phyloP scores from a whole-genome alignment of 345 rosid genomes.

The Cardamine chenopodiifolia region DNA sequence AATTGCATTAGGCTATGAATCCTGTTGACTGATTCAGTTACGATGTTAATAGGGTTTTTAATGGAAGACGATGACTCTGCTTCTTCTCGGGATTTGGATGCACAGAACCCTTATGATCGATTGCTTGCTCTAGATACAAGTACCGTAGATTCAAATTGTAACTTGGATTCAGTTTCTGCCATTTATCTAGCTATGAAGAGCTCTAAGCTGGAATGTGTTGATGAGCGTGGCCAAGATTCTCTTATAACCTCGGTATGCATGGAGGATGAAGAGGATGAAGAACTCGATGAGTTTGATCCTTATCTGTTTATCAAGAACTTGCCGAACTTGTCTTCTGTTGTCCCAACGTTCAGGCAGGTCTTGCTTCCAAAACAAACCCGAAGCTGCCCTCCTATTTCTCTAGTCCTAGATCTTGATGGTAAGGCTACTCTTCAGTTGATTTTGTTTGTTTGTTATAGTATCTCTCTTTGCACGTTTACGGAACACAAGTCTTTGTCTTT shows the following conservation, averaged over 20 bases:
- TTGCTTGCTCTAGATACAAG: slow-evolving; percentile 48
- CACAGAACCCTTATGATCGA: slow-evolving; percentile 42
- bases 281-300: slow-evolving; percentile 91
- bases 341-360: slow-evolving; percentile 82
- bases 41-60: slow-evolving; percentile 33
- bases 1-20: not conserved
- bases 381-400: slow-evolving; percentile 93
- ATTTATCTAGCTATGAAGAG: slow-evolving; percentile 96
- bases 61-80: slow-evolving; percentile 45
- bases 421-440: slow-evolving; percentile 36
- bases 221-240: slow-evolving; percentile 84
- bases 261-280: slow-evolving; percentile 79
- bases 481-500: not conserved
- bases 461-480: not conserved
- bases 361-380: slow-evolving; percentile 94
- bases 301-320: slow-evolving; percentile 89
- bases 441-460: not conserved
- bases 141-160: slow-evolving; percentile 45
- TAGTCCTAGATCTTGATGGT: slow-evolving; percentile 98
- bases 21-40: slow-evolving; percentile 6
- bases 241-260: slow-evolving; percentile 58
- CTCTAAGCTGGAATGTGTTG: slow-evolving; percentile 89
- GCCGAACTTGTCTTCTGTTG: slow-evolving; percentile 82
- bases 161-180: slow-evolving; percentile 76
- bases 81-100: slow-evolving; percentile 45